Evolutionary conservation across 2,329 filamentous ascomycete species (phyloP).

Genomic region (Hypoxylon sp.): DNA sequence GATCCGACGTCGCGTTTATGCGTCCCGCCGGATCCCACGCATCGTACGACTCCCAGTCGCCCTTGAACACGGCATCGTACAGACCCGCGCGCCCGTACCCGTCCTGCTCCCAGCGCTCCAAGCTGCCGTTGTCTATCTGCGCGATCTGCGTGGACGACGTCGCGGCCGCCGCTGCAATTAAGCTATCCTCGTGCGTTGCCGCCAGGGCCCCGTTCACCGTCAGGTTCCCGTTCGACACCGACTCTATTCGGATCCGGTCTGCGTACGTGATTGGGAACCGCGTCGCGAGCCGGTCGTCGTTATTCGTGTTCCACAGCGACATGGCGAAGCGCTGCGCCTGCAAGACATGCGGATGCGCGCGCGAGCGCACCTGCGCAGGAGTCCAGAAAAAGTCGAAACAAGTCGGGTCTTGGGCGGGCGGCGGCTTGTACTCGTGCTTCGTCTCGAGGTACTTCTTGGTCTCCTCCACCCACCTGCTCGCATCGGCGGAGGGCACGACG

Average conservation of each 20-base stretch:
- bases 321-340: slow-evolving; percentile 76
- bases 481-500: slow-evolving; percentile 71
- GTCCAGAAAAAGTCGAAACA: slow-evolving; percentile 84
- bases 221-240: slow-evolving; percentile 58
- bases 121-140: slow-evolving; percentile 78
- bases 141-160: slow-evolving; percentile 69
- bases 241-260: slow-evolving; percentile 77
- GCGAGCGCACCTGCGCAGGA: slow-evolving; percentile 76
- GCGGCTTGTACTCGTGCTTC: slow-evolving; percentile 65
- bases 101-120: slow-evolving; percentile 79
- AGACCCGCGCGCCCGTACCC: slow-evolving; percentile 74
- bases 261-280: slow-evolving; percentile 76
- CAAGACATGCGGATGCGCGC: slow-evolving; percentile 75
- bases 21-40: slow-evolving; percentile 69
- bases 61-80: slow-evolving; percentile 68
- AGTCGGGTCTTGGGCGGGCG: slow-evolving; percentile 73
- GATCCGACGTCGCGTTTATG: slow-evolving; percentile 67
- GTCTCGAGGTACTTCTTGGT: slow-evolving; percentile 71
- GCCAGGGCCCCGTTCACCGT: slow-evolving; percentile 51
- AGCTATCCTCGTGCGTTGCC: slow-evolving; percentile 51
- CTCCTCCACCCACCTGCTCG: slow-evolving; percentile 70
- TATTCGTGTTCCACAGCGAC: slow-evolving; percentile 72
- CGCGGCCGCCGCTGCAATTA: slow-evolving; percentile 53
- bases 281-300: slow-evolving; percentile 71
- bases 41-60: slow-evolving; percentile 69